These are phyloP conservation scores for Kazachstania kunashirensis DNA, from an alignment of 805 yeast genomes.

Conservation along the genomic window DNA sequence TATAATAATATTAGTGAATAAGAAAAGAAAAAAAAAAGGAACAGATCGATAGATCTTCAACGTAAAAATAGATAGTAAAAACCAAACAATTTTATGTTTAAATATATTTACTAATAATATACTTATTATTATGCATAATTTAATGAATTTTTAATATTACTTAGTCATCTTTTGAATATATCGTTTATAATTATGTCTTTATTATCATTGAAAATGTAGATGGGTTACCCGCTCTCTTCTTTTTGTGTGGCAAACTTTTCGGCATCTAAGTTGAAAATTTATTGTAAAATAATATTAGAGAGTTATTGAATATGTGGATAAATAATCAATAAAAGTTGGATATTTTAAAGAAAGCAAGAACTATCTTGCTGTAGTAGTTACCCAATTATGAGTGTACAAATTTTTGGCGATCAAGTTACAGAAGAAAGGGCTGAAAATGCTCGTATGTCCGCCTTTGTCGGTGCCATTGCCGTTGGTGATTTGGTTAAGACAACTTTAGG, in stretches of 20 bases:
- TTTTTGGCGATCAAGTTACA: slow-evolving; percentile 93
- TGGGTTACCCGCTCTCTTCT: background rate
- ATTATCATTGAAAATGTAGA: background rate
- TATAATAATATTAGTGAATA: background rate
- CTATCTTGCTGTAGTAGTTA: too few species aligned
- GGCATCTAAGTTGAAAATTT: background rate
- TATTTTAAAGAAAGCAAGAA: too few species aligned
- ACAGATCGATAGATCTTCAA: too few species aligned
- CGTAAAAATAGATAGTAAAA: too few species aligned
- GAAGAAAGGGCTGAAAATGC: slow-evolving; percentile 98
- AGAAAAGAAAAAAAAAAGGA: background rate
- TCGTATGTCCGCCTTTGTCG: slow-evolving; percentile 92
- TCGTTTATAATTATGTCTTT: background rate
- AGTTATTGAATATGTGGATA: too few species aligned
- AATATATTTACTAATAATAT: too few species aligned
- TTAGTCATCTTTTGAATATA: background rate
- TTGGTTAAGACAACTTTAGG: slow-evolving; percentile 90
- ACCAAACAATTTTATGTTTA: too few species aligned
- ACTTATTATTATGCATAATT: too few species aligned
- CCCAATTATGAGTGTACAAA: slow-evolving; percentile 56
- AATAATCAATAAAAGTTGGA: too few species aligned
- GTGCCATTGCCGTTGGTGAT: slow-evolving; percentile 98
- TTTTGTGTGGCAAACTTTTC: background rate
- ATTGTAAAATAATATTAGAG: too few species aligned
- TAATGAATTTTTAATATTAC: too few species aligned